Percentiles rank a stretch among this genome's conserved stretches.
Conservation (phyloP, 306 rosid genomes). For the Trichosanthes truncata region DNA sequence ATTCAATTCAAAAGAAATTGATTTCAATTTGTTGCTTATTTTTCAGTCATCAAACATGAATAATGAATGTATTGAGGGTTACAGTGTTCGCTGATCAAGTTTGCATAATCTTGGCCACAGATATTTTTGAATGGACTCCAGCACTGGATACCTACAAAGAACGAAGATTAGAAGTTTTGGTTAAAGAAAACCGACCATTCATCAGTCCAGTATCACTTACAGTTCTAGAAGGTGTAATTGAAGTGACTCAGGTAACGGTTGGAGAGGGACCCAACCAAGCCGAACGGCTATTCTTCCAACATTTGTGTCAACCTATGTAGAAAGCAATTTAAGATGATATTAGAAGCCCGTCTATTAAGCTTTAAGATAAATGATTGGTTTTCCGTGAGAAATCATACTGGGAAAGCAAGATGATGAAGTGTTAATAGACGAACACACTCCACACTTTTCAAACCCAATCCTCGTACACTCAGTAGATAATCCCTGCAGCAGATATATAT, state of each 20-base stretch:
- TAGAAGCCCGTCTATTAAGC: slow-evolving; percentile 5
- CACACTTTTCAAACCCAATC: slow-evolving; percentile 88
- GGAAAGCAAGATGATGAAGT: slow-evolving; percentile 93
- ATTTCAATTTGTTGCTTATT: not conserved
- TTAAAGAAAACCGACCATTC: not conserved
- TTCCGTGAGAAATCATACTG: slow-evolving; percentile 44
- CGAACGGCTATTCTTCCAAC: slow-evolving; percentile 98
- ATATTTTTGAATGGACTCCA: slow-evolving; percentile 85
- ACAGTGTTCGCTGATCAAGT: slow-evolving; percentile 86
- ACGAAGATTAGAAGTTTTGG: slow-evolving; percentile 24
- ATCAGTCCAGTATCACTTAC: slow-evolving; percentile 32
- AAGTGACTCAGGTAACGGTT: slow-evolving; percentile 83
- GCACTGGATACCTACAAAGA: slow-evolving; percentile 67
- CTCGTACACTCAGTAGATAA: slow-evolving; percentile 71
- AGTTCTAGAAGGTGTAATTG: slow-evolving; percentile 81
- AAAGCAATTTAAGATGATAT: slow-evolving; percentile 16
- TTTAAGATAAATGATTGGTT: slow-evolving; percentile 1
- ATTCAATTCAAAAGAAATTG: not conserved
- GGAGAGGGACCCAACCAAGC: slow-evolving; percentile 98
- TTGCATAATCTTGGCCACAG: slow-evolving; percentile 99
- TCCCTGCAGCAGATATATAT: slow-evolving; percentile 46
- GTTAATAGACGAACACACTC: slow-evolving; percentile 92
- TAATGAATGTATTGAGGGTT: slow-evolving; percentile 19
- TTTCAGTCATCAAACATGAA: not conserved
- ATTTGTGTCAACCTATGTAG: slow-evolving; percentile 83